Base-by-base conservation (phyloP, 495 filamentous ascomycete genomes). In the Penicillium steckii region DNA sequence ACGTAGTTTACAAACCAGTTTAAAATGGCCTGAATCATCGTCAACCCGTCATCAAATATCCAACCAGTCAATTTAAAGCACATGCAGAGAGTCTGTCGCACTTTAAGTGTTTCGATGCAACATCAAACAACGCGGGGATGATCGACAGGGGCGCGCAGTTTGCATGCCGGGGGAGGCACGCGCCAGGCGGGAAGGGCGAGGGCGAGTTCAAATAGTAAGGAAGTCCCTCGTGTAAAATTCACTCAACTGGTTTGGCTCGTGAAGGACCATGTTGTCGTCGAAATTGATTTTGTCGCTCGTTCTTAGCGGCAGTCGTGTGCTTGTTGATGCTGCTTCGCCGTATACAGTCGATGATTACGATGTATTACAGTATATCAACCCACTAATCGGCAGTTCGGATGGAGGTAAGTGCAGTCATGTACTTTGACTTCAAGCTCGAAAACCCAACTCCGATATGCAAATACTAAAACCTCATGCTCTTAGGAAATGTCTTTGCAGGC, bases 401-500 rank as follows among this genome's bases (percentile, higher is more conserved):
- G 82, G 83, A 57, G 86, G 86, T 71, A 70, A 44, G 35, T 23
- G 12, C 6, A 23, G n/a, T 13, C 0, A 22, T 15, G 19, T 24
- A n/a, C 21, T n/a, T n/a, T n/a, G n/a, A n/a, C n/a, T n/a, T n/a
- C n/a, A n/a, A n/a, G n/a, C n/a, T n/a, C n/a, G n/a, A n/a, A n/a
- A n/a, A n/a, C n/a, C n/a, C n/a, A n/a, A n/a, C n/a, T n/a, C n/a
- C n/a, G n/a, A n/a, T n/a, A n/a, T n/a, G n/a, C n/a, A n/a, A n/a
- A n/a, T n/a, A n/a, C n/a, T n/a, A n/a, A n/a, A n/a, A n/a, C n/a
- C n/a, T n/a, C n/a, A n/a, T n/a, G n/a, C n/a, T n/a, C n/a, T n/a
- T 37, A 77, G 74, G 74, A 35, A 74, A 90, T 79, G 86, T 92
- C 23, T 92, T 92, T 50, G 70, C 88, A 0, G 88, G 88, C 15